These are phyloP conservation scores for Hanseniaspora mollemarum DNA, from an alignment of 805 yeast species.

Conservation along the genomic window DNA sequence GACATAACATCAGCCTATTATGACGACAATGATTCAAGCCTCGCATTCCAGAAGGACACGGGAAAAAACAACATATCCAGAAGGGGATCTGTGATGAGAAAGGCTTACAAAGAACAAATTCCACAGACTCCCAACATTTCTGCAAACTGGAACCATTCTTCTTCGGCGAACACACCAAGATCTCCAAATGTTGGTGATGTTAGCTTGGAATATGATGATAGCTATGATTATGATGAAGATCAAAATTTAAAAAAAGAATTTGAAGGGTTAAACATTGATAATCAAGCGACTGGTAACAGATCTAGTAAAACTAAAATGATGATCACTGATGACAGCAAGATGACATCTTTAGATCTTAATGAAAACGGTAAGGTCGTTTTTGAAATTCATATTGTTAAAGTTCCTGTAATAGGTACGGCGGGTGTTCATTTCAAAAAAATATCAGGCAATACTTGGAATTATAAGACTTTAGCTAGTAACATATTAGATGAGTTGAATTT, in stretches of 20 bases:
- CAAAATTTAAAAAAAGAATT: neutral
- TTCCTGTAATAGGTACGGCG: slow-evolving; percentile 76
- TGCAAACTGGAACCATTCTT: slow-evolving; percentile 39
- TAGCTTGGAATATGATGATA: slow-evolving; percentile 14
- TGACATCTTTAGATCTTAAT: slow-evolving; percentile 23
- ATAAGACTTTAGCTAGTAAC: slow-evolving; percentile 79
- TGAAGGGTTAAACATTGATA: slow-evolving; percentile 1
- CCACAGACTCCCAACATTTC: slow-evolving; percentile 49
- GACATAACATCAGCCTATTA: slow-evolving; percentile 9
- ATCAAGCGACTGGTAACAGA: slow-evolving; percentile 15
- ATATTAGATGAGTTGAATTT: slow-evolving; percentile 62
- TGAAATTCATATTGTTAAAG: slow-evolving; percentile 85
- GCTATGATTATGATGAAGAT: slow-evolving; percentile 11
- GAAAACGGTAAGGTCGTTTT: slow-evolving; percentile 57
- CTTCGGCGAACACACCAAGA: slow-evolving; percentile 48
- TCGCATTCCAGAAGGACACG: neutral
- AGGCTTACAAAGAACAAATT: slow-evolving; percentile 31
- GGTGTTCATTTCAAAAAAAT: slow-evolving; percentile 93
- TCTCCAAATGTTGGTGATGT: slow-evolving; percentile 18
- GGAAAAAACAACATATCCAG: slow-evolving; percentile 14
- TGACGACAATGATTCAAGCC: neutral
- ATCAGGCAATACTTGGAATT: slow-evolving; percentile 89
- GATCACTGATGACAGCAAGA: slow-evolving; percentile 22
- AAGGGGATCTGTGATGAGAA: slow-evolving; percentile 24
- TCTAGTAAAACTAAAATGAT: slow-evolving; percentile 4